These are phyloP conservation scores for Tuber aestivum DNA, from an alignment of 495 filamentous ascomycete species.

Conservation along the genomic window DNA sequence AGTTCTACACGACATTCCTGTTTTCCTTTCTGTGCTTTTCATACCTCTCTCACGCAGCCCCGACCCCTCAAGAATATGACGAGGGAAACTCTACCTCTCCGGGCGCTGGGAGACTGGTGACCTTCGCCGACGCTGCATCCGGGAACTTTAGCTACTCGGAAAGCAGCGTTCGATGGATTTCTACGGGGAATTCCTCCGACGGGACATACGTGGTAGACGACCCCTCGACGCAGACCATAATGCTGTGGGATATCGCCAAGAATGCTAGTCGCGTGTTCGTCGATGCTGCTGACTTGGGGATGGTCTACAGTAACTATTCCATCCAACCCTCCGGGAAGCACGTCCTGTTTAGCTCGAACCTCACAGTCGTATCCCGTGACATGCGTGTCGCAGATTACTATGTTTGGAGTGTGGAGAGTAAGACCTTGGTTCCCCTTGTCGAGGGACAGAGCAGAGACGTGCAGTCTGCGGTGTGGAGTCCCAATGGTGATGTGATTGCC, in stretches of 20 bases:
- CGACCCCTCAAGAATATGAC: slow-evolving; percentile 6
- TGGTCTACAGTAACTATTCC: slow-evolving; percentile 42
- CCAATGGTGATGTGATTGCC: slow-evolving; percentile 49
- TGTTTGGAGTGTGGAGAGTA: slow-evolving; percentile 49
- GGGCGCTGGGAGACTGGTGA: slow-evolving; percentile 43
- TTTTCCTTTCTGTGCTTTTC: slow-evolving; percentile 10
- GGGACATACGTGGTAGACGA: slow-evolving; percentile 48
- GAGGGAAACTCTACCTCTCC: not conserved
- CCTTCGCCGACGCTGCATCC: slow-evolving; percentile 46
- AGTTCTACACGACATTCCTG: not conserved
- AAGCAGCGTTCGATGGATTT: slow-evolving; percentile 48
- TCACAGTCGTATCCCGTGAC: slow-evolving; percentile 54
- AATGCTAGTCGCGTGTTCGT: slow-evolving; percentile 49
- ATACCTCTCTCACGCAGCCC: slow-evolving; percentile 17
- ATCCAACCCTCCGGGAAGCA: slow-evolving; percentile 47
- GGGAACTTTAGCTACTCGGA: slow-evolving; percentile 40
- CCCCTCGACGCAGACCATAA: slow-evolving; percentile 43
- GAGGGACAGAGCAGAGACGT: slow-evolving; percentile 51
- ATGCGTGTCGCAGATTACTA: slow-evolving; percentile 56
- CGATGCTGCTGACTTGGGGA: slow-evolving; percentile 22
- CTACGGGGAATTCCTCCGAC: slow-evolving; percentile 44
- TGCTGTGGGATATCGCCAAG: slow-evolving; percentile 50
- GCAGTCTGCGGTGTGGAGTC: slow-evolving; percentile 53
- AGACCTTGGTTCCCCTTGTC: slow-evolving; percentile 47
- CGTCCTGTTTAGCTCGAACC: slow-evolving; percentile 52